Base-by-base conservation (phyloP, 2,329 filamentous ascomycete genomes). In the Mariannaea sp. region DNA sequence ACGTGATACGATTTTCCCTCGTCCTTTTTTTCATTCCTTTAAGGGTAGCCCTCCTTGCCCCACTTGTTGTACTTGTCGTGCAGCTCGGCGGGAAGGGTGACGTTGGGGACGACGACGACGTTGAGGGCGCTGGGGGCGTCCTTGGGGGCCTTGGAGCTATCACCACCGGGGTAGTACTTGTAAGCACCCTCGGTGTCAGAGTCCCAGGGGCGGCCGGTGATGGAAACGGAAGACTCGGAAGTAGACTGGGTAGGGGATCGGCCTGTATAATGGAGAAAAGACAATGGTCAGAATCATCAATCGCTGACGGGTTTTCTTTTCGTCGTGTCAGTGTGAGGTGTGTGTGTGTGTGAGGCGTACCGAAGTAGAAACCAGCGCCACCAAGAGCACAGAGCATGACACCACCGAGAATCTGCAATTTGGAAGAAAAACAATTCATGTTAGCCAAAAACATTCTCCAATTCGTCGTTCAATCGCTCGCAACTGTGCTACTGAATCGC, bases 1-100 rank as follows among this genome's bases (percentile, higher is more conserved):
- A 49, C 49, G 35, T 17, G 29, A 54, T 49, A 26, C 39, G 48
- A 46, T 27, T 47, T 26, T 29, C 32, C 47, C 22, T 52, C 29
- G 19, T 30, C 20, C 56, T 33, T 52, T 40, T 43, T 39, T n/a
- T n/a, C n/a, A n/a, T n/a, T n/a, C n/a, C 24, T 55, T 71, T 79
- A 90, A 65, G 74, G 74, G 78, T 89, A 97, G 66, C 91, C 92
- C 65, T 97, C 94, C 86, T 97, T 97, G 76, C 94, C 94, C 86
- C 90, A 97, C 83, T 99, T 99, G 89, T 99, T 99, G 86, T 88
- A 97, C 80, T 88, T 89, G 67, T 99, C 94, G 79, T 99, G 94
- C 61, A 97, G 85, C 69, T 88, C 83, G 90, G 88, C 92, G 71
- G 94, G 92, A 65, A 97, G 81, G 70, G 88, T 94, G 71, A 99